Conservation (phyloP, 2,329 filamentous ascomycete genomes). For the Colletotrichum tofieldiae region DNA sequence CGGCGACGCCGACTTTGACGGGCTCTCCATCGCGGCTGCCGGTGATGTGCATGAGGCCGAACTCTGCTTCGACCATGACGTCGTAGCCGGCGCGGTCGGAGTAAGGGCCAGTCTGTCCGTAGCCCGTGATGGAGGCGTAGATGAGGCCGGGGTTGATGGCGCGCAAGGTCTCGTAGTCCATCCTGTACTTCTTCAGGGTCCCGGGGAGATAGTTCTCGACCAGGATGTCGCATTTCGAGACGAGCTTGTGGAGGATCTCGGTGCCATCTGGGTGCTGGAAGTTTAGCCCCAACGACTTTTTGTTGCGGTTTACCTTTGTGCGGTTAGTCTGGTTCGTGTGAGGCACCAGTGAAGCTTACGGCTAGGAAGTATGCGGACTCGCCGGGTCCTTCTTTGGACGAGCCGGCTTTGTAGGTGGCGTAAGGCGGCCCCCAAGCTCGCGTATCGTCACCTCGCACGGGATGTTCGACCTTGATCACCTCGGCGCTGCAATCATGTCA, state of each 20-base stretch:
- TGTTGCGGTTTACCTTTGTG: slow-evolving; percentile 91
- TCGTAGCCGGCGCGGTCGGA: slow-evolving; percentile 92
- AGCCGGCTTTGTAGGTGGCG: slow-evolving; percentile 79
- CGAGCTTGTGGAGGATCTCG: slow-evolving; percentile 88
- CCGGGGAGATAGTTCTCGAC: slow-evolving; percentile 98
- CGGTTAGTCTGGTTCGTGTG: not conserved
- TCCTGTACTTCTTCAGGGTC: slow-evolving; percentile 87
- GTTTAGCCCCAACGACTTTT: slow-evolving; percentile 92
- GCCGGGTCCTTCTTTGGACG: slow-evolving; percentile 77
- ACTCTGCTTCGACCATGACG: slow-evolving; percentile 99
- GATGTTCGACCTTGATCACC: slow-evolving; percentile 98
- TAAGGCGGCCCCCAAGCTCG: slow-evolving; percentile 97
- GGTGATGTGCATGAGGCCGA: slow-evolving; percentile 99
- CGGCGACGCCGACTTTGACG: slow-evolving; percentile 97
- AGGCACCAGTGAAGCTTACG: slow-evolving; percentile 64
- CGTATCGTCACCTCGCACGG: slow-evolving; percentile 91
- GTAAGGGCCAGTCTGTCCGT: slow-evolving; percentile 95
- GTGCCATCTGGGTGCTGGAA: slow-evolving; percentile 90
- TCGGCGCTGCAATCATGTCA: slow-evolving; percentile 78
- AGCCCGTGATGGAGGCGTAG: slow-evolving; percentile 97
- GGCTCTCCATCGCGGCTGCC: slow-evolving; percentile 89
- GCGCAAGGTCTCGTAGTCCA: slow-evolving; percentile 88
- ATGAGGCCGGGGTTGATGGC: slow-evolving; percentile 89
- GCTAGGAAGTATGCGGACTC: slow-evolving; percentile 96
- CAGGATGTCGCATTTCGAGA: slow-evolving; percentile 88